phyloP scores from a whole-genome alignment of 164 flowering plant species.

The Kingdonia uniflora region DNA sequence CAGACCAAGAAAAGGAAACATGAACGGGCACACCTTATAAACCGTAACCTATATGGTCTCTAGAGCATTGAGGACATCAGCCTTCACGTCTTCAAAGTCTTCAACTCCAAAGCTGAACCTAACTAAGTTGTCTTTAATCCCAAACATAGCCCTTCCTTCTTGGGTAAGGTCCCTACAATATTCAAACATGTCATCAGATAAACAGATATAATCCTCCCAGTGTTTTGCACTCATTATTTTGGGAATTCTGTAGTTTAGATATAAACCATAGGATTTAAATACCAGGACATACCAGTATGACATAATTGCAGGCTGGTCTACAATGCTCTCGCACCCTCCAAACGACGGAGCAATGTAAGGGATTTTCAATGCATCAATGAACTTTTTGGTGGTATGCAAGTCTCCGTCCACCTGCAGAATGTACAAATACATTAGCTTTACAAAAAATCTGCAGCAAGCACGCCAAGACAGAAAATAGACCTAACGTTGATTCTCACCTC shows the following conservation, averaged over 20 bases:
- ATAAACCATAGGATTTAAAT: background rate
- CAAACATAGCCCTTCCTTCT: slow-evolving; percentile 56
- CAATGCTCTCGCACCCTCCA: slow-evolving; percentile 99
- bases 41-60: slow-evolving; percentile 33
- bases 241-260: too few relatives aligned
- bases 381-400: slow-evolving; percentile 48
- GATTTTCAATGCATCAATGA: slow-evolving; percentile 68
- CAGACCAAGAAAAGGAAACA: background rate
- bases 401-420: slow-evolving; percentile 74
- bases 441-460: too few relatives aligned
- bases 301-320: slow-evolving; percentile 94
- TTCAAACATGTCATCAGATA: slow-evolving; percentile 1
- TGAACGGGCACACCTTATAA: background rate
- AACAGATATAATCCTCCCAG: background rate
- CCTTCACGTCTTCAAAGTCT: slow-evolving; percentile 85
- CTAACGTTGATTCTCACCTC: slow-evolving; percentile 42
- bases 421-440: background rate
- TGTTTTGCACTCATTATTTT: background rate
- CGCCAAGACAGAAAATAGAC: too few relatives aligned
- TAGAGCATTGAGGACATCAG: slow-evolving; percentile 83
- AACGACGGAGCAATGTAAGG: slow-evolving; percentile 95
- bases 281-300: slow-evolving; percentile 70
- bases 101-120: slow-evolving; percentile 94
- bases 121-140: slow-evolving; percentile 83
- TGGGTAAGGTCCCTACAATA: slow-evolving; percentile 63